Percentiles rank a stretch among this genome's conserved stretches.
Conservation (phyloP, 2,329 filamentous ascomycete species). For the Sclerotinia minor region DNA sequence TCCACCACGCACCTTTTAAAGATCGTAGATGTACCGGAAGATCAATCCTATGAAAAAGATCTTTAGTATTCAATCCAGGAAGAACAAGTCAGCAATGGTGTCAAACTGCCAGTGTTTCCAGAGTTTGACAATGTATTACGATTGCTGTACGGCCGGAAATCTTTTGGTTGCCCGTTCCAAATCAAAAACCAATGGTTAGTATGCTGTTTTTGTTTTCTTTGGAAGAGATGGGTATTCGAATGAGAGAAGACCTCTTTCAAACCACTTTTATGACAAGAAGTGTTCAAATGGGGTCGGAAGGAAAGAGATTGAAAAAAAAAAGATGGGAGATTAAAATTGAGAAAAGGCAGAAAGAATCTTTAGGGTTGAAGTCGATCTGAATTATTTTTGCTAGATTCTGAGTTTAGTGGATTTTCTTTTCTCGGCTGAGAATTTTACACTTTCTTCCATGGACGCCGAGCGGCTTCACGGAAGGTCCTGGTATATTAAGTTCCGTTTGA, state of each 20-base stretch:
- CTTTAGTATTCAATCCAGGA: background rate
- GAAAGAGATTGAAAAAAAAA: constrained; percentile 13
- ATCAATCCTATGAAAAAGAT: background rate
- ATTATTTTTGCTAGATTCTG: constrained; percentile 22
- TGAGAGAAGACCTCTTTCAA: background rate
- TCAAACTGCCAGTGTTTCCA: background rate
- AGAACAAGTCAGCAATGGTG: constrained; percentile 9
- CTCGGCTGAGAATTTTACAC: constrained; percentile 21
- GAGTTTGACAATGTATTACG: constrained; percentile 14
- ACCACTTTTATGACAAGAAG: background rate
- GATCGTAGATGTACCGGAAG: constrained; percentile 6
- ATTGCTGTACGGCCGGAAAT: background rate
- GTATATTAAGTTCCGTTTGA: constrained; percentile 14
- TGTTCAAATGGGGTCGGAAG: background rate
- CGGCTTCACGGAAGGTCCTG: constrained; percentile 2
- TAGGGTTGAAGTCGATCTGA: constrained; percentile 10
- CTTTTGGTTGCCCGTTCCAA: constrained; percentile 1
- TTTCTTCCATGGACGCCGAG: background rate
- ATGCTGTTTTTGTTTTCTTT: background rate
- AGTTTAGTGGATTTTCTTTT: constrained; percentile 24
- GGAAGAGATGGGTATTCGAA: constrained; percentile 4
- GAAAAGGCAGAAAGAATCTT: constrained; percentile 6
- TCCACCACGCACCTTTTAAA: constrained; percentile 21
- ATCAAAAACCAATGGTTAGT: background rate
- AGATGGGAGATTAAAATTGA: constrained; percentile 2